Conservation (phyloP, 257 asterid genomes). For the Plectranthus barbatus region DNA sequence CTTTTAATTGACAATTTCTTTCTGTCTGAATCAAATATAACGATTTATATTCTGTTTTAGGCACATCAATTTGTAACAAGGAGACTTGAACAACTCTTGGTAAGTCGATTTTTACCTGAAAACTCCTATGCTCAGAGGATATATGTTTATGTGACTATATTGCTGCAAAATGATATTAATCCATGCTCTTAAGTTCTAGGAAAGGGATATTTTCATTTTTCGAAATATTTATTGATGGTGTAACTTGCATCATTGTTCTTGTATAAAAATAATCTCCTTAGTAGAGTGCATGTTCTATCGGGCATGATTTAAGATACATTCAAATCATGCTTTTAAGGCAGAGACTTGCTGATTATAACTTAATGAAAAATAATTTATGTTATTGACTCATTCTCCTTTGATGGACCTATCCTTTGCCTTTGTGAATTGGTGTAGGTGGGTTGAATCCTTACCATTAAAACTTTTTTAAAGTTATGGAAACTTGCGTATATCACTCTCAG, state of each 20-base stretch:
- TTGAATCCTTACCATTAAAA: neutral
- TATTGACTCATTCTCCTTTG: neutral
- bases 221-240: neutral
- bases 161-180: neutral
- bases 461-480: neutral
- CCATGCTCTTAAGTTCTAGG: neutral
- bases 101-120: conserved; percentile 26
- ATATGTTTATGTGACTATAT: neutral
- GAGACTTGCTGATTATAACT: neutral
- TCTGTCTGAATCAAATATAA: conserved; percentile 13
- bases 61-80: conserved; percentile 84
- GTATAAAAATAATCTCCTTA: neutral
- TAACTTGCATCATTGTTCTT: neutral
- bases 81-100: conserved; percentile 95
- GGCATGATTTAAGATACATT: neutral
- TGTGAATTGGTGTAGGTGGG: neutral
- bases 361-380: neutral
- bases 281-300: neutral
- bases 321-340: neutral
- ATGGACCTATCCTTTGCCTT: neutral
- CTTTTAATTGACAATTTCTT: conserved; percentile 3
- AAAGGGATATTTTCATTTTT: neutral
- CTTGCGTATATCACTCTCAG: neutral
- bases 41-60: conserved; percentile 31
- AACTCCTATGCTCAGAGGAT: neutral